Base-by-base conservation (phyloP, 805 yeast species). In the Candida sphagnicola region DNA sequence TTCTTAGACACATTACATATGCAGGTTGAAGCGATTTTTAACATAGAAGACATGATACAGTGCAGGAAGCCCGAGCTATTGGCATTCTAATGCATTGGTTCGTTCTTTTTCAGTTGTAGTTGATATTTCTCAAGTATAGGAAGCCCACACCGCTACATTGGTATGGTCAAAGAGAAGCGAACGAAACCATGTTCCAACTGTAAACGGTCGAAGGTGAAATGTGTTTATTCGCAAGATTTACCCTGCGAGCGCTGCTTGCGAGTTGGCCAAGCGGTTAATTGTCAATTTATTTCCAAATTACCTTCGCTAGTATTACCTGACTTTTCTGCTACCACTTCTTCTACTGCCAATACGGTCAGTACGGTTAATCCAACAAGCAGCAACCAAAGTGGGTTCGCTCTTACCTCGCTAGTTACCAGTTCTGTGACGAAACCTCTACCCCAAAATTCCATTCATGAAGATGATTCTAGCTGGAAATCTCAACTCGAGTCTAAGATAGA, bases 101-200 rank as follows among this genome's bases (percentile, higher is more conserved):
- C n/a, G n/a, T n/a, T n/a, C n/a, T n/a, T n/a, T n/a, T n/a, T n/a
- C n/a, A n/a, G n/a, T n/a, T n/a, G n/a, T n/a, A n/a, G n/a, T n/a
- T n/a, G n/a, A n/a, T n/a, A n/a, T n/a, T n/a, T n/a, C n/a, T n/a
- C n/a, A n/a, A n/a, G n/a, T n/a, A n/a, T n/a, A n/a, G n/a, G n/a
- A n/a, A n/a, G 24, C 24, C 6, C 24, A 21, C 24, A 21, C 24
- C 10, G 14, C 16, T 14, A 18, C n/a, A 19, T 21, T 19, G 34
- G n/a, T 10, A 57, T 56, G 61, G 54, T 54, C n/a, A 54, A 61
- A 42, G 72, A 67, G 47, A 64, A 62, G 41, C 47, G 75, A 32
- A 69, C 73, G 12, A 79, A 75, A 50, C 87, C 88, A 3, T 82
- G 89, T 54, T 66, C 76, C 17, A 67, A 70, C 48, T 82, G 89